A percentile compares a stretch with the other conserved stretches of the same genome.
Evolutionary conservation across 805 yeast genomes (phyloP).

Genomic region (Cyberlindnera nakhonratchasimensis): DNA sequence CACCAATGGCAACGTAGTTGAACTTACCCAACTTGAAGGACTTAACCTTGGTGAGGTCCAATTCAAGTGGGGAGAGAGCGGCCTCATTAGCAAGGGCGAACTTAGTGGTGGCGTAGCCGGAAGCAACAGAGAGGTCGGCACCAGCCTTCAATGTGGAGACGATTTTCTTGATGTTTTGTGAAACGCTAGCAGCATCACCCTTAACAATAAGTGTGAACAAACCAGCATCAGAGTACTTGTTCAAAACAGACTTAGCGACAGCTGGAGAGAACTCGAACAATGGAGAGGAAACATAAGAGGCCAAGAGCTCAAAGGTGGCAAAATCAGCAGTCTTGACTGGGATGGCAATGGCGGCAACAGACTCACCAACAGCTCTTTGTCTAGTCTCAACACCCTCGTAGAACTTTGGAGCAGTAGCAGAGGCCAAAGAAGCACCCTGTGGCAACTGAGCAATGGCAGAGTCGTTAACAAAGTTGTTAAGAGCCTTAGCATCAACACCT

Average conservation of each 20-base stretch:
- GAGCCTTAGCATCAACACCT: conserved; percentile 72
- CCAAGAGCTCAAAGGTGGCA: conserved; percentile 64
- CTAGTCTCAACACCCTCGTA: conserved; percentile 67
- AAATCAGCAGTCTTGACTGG: conserved; percentile 66
- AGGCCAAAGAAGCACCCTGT: conserved; percentile 49
- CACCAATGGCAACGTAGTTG: conserved; percentile 89
- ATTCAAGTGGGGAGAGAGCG: conserved; percentile 33
- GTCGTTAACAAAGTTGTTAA: conserved; percentile 61
- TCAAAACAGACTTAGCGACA: conserved; percentile 49
- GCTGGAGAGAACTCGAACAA: conserved; percentile 53
- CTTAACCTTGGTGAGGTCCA: conserved; percentile 38
- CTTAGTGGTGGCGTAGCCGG: conserved; percentile 46
- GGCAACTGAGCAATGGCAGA: conserved; percentile 64
- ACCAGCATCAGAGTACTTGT: conserved; percentile 73
- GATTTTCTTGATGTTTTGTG: conserved; percentile 58
- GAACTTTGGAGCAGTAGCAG: conserved; percentile 38
- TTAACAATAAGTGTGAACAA: conserved; percentile 69
- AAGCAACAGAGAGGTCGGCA: conserved; percentile 55
- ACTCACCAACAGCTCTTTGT: conserved; percentile 58
- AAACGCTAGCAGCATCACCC: conserved; percentile 56
- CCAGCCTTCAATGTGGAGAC: conserved; percentile 51
- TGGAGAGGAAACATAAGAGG: conserved; percentile 61
- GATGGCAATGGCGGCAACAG: conserved; percentile 76
- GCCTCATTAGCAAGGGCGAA: conserved; percentile 40
- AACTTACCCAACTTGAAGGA: conserved; percentile 53